phyloP scores from a whole-genome alignment of 441 rosid genomes.

The Populus hybrid region DNA sequence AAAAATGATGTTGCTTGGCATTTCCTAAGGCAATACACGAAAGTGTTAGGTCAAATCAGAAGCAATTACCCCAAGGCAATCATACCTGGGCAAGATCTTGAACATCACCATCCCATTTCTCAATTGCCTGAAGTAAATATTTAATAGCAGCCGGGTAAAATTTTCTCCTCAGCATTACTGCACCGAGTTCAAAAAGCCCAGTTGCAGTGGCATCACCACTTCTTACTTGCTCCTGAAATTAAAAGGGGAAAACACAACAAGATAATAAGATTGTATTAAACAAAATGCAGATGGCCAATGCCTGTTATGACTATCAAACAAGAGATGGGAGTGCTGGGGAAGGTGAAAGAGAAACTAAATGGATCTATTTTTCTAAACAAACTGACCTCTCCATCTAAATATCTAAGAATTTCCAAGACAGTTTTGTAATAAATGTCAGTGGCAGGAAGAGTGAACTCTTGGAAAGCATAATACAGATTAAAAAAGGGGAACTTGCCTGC shows the following conservation, averaged over 20 bases:
- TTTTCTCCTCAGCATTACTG: constrained; percentile 91
- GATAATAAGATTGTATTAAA: background rate
- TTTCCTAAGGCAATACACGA: background rate
- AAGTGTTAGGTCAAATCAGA: background rate
- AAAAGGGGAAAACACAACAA: constrained; percentile 2
- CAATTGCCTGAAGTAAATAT: constrained; percentile 82
- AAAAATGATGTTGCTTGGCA: background rate
- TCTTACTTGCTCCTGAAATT: constrained; percentile 86
- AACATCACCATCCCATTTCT: constrained; percentile 97
- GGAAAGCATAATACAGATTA: background rate
- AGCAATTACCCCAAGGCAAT: background rate
- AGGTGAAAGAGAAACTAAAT: background rate
- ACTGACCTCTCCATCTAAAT: background rate
- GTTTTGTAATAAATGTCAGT: background rate
- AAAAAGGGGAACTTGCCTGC: constrained; percentile 48
- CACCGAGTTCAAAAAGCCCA: constrained; percentile 91
- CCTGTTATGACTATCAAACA: background rate
- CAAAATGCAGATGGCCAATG: background rate
- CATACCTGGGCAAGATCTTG: constrained; percentile 97
- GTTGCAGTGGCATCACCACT: constrained; percentile 98
- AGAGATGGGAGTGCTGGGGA: background rate
- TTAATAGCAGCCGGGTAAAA: constrained; percentile 90
- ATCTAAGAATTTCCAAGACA: background rate
- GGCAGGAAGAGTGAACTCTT: background rate
- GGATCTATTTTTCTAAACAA: constrained; percentile 3